Conservation (phyloP, 768 basidiomycete genomes). For the Piloderma croceum region DNA sequence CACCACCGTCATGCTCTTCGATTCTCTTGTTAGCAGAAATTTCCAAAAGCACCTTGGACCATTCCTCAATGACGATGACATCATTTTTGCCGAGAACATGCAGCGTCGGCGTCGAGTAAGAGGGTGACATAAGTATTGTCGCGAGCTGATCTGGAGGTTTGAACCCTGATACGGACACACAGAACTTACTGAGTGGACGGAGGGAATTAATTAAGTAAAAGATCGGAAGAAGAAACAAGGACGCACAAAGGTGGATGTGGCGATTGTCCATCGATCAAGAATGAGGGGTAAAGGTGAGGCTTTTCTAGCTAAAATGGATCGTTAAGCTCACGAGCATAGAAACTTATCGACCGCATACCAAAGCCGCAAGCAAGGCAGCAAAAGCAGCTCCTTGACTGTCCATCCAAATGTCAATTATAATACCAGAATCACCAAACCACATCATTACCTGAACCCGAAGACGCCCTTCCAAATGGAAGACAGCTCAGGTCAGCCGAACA, state of each 20-base stretch:
- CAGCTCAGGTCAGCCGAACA: conserved; percentile 5
- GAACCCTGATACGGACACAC: conserved; percentile 74
- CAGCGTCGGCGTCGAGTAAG: conserved; percentile 65
- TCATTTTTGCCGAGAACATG: conserved; percentile 78
- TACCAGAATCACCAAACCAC: neutral
- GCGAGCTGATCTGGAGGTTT: conserved; percentile 43
- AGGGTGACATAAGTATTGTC: conserved; percentile 42
- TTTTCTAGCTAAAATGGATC: too few relatives aligned
- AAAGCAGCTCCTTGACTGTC: conserved; percentile 72
- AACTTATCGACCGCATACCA: too few relatives aligned
- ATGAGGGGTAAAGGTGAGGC: conserved; percentile 47
- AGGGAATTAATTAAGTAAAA: conserved; percentile 1
- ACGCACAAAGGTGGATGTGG: conserved; percentile 79
- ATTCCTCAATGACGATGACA: conserved; percentile 66
- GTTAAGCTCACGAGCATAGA: too few relatives aligned
- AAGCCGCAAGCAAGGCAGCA: conserved; percentile 62
- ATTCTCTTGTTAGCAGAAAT: conserved; percentile 55
- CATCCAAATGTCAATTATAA: conserved; percentile 2
- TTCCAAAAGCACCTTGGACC: conserved; percentile 51
- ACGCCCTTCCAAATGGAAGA: conserved; percentile 49
- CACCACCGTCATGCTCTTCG: conserved; percentile 78
- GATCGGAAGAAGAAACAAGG: too few relatives aligned
- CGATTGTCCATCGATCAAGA: conserved; percentile 56
- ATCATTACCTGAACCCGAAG: conserved; percentile 80
- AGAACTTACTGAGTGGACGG: conserved; percentile 57